Conservation (phyloP, 306 rosid genomes). For the Pyrus communis region DNA sequence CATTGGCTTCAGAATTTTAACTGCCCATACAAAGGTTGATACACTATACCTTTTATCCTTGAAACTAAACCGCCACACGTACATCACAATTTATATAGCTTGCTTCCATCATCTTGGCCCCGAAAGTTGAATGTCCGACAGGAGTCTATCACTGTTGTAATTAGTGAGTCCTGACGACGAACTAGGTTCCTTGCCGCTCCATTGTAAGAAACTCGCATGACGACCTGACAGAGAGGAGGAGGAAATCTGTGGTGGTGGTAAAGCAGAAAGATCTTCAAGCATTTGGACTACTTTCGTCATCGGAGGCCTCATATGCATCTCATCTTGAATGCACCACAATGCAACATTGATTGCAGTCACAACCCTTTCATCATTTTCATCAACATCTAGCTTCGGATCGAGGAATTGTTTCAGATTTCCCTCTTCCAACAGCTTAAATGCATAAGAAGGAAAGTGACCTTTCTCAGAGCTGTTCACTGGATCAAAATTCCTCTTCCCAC, state of each 20-base stretch:
- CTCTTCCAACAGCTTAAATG: conserved; percentile 85
- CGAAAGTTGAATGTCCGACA: conserved; percentile 24
- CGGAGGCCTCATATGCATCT: conserved; percentile 72
- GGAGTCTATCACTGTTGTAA: conserved; percentile 10
- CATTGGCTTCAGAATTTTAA: no score
- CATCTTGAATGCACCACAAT: conserved; percentile 90
- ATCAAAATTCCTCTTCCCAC: conserved; percentile 78
- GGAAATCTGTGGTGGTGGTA: conserved; percentile 3
- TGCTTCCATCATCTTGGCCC: conserved; percentile 23
- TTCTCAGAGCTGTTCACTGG: conserved; percentile 52
- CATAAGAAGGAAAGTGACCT: conserved; percentile 71
- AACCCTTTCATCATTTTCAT: conserved; percentile 40
- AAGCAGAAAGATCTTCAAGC: conserved; percentile 51
- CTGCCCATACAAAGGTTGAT: not conserved
- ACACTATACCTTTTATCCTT: not conserved
- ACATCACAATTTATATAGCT: not conserved
- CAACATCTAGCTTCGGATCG: conserved; percentile 31
- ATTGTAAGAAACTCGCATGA: conserved; percentile 6
- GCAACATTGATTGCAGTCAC: conserved; percentile 58
- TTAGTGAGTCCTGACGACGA: conserved; percentile 3
- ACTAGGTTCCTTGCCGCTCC: conserved; percentile 22
- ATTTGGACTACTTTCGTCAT: conserved; percentile 89
- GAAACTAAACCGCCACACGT: not conserved
- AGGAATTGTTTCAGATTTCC: conserved; percentile 50
- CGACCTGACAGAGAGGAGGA: conserved; percentile 5